A percentile compares a stretch with the other conserved stretches of the same genome.
phyloP scores from a whole-genome alignment of 2,329 filamentous ascomycete species.

The Cadophora sp. region DNA sequence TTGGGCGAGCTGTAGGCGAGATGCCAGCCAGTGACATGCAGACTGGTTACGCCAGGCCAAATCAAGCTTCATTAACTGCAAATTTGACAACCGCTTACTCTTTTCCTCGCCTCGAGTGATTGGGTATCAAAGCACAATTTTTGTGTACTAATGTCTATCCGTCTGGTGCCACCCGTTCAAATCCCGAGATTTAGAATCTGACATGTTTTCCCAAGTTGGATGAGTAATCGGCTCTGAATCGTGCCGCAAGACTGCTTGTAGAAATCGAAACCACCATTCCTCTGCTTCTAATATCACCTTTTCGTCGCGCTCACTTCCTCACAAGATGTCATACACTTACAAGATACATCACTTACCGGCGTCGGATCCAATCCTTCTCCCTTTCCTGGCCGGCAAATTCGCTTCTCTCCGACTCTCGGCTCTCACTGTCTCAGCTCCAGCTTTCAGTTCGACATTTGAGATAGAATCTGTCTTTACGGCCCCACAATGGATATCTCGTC shows the following conservation, averaged over 20 bases:
- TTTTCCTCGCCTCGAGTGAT: neutral
- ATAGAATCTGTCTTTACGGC: conserved; percentile 40
- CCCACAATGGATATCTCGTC: conserved; percentile 39
- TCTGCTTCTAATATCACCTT: conserved; percentile 3
- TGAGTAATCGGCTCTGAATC: neutral
- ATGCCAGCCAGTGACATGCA: neutral
- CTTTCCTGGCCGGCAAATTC: conserved; percentile 39
- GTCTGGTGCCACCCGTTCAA: neutral
- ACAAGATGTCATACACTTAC: conserved; percentile 32
- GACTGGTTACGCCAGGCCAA: neutral
- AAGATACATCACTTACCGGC: conserved; percentile 34
- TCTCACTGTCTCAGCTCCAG: conserved; percentile 38
- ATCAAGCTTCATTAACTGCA: neutral
- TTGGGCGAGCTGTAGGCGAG: neutral
- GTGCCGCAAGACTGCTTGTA: neutral
- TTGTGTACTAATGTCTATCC: neutral
- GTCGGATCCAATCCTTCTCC: conserved; percentile 28
- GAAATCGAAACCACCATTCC: neutral
- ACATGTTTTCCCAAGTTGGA: neutral
- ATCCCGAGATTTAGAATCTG: neutral
- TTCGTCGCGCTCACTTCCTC: conserved; percentile 9
- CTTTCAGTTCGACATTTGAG: conserved; percentile 45
- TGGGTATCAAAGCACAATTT: neutral
- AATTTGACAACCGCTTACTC: neutral
- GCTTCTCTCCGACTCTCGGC: conserved; percentile 42